Base-by-base conservation (phyloP, 2,329 filamentous ascomycete species). In the Ophiocordyceps camponoti-saundersi region DNA sequence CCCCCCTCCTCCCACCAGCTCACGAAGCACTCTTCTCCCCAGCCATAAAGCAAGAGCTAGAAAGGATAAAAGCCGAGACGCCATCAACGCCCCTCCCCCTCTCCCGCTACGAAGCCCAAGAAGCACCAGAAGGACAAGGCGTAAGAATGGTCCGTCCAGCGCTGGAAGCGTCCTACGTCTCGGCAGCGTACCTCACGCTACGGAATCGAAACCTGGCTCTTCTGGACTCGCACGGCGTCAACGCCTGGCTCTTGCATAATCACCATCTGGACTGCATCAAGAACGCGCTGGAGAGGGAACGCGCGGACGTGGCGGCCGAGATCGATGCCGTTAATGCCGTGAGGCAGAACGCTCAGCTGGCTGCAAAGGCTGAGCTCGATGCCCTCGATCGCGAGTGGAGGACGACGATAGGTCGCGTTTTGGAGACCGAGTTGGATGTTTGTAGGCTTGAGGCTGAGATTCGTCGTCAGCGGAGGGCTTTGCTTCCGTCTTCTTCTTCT, bases 221-320 rank as follows among this genome's bases (percentile, higher is more conserved):
- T n/a, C 75, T 95, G 20, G 85, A 92, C 56, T 72, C 72, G 45
- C 81, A 81, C 62, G 92, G 90, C 53, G 86, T 86, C 65, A 95
- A 95, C 62, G 82, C 86, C 11, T 96, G 92, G 90, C 71, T 98
- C 47, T 74, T 94, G 10, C 78, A 78, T 6, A 98, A 98, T 63
- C 77, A 81, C 55, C 79, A 85, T 53, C 63, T 88, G 20, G 90
- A 95, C 65, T 76, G 77, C 42, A 74, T 86, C 41, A 54, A 65
- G 21, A 72, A 73, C 45, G 62, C 62, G 13, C 58, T 93, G 23
- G 90, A 96, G 70, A 70, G 70, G 42, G 87, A 95, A 56, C 69
- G 96, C 45, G 80, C 78, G 15, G 72, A 69, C 39, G 67, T 75
- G 20, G 81, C 80, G 61, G 70, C 73, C 49, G 78, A 84, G 53